Percentiles rank a stretch among this genome's conserved stretches.
Conservation (phyloP, 305 asterid genomes). For the Coffea humblotiana region DNA sequence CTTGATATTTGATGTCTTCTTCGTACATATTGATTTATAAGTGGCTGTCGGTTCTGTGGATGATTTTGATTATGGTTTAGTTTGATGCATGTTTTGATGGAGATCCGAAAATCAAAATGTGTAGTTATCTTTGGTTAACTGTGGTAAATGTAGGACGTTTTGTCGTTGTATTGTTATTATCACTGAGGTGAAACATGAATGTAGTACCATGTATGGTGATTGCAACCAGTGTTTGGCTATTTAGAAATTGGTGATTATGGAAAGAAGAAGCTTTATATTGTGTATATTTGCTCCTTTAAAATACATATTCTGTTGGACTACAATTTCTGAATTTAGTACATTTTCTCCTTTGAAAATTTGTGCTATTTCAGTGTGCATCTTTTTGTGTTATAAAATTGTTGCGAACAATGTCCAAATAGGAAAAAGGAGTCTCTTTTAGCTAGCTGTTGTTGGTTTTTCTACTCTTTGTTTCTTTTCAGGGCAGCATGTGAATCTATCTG, state of each 20-base stretch:
- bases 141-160: neutral
- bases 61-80: neutral
- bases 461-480: neutral
- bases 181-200: neutral
- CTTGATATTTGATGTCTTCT: neutral
- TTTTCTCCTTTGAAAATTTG: neutral
- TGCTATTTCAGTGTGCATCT: neutral
- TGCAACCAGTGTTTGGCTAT: too few species aligned
- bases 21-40: neutral
- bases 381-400: neutral
- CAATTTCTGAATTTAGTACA: neutral
- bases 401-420: neutral
- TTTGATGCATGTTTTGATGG: neutral
- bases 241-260: neutral
- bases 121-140: neutral
- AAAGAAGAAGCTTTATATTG: neutral
- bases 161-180: neutral
- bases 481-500: neutral
- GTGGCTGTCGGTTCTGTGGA: neutral
- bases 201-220: neutral
- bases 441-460: neutral
- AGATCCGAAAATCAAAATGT: neutral
- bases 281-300: neutral
- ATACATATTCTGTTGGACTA: neutral
- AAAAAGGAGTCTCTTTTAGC: slow-evolving; percentile 1